Percentiles rank a stretch among this genome's conserved stretches.
Conservation (phyloP, 371 early-diverging fungal species). For the Mucor irregularis region DNA sequence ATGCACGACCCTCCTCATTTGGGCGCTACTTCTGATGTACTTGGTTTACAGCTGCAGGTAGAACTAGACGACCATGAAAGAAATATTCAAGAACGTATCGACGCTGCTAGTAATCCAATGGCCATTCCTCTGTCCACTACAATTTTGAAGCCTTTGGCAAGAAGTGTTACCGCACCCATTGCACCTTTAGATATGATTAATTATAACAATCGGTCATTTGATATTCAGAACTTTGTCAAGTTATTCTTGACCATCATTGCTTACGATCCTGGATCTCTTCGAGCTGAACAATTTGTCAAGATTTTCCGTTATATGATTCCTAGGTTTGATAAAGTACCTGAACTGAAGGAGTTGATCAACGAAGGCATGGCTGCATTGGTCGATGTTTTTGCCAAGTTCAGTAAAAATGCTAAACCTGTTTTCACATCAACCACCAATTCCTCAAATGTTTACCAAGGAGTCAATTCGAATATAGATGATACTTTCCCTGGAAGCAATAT, state of each 20-base stretch:
- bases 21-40: constrained; percentile 44
- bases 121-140: constrained; percentile 38
- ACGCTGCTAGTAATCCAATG: constrained; percentile 44
- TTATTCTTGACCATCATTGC: constrained; percentile 68
- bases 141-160: constrained; percentile 42
- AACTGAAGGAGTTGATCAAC: constrained; percentile 37
- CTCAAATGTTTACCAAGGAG: constrained; percentile 9
- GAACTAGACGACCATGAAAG: constrained; percentile 54
- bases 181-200: constrained; percentile 29
- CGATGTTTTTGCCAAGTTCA: constrained; percentile 56
- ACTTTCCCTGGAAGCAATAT: background rate
- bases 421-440: background rate
- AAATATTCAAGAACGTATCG: constrained; percentile 45
- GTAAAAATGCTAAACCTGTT: constrained; percentile 44
- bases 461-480: background rate
- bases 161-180: constrained; percentile 42
- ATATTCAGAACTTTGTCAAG: constrained; percentile 57
- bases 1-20: constrained; percentile 47
- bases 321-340: constrained; percentile 35
- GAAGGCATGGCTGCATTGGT: constrained; percentile 60
- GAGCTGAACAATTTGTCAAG: constrained; percentile 69
- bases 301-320: constrained; percentile 50
- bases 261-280: constrained; percentile 62
- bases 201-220: constrained; percentile 44
- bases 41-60: constrained; percentile 49